Conservation (phyloP, 495 filamentous ascomycete genomes). For the Tricharina praecox region DNA sequence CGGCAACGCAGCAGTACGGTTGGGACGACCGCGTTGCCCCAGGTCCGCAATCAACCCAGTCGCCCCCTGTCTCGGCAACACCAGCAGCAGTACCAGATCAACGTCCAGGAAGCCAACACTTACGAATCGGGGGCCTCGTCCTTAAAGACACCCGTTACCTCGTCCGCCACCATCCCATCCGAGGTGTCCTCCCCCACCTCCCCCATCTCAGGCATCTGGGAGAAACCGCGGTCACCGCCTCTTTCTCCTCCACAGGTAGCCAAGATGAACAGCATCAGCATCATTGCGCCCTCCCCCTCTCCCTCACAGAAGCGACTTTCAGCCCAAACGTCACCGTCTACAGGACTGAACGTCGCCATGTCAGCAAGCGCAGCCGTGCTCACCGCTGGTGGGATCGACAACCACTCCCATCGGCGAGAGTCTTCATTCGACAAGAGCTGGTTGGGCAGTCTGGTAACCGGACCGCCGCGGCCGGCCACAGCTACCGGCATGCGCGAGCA, state of each 20-base stretch:
- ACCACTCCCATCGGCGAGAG: conserved; percentile 13
- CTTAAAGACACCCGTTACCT: conserved; percentile 20
- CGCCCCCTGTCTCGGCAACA: conserved; percentile 24
- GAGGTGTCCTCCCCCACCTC: conserved; percentile 19
- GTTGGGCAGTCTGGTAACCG: conserved; percentile 24
- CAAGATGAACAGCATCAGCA: conserved; percentile 16
- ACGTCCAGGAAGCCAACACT: conserved; percentile 23
- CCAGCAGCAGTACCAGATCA: conserved; percentile 20
- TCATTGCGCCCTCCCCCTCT: no score
- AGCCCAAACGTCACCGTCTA: conserved; percentile 15
- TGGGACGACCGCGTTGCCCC: conserved; percentile 39
- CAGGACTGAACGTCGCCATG: conserved; percentile 21
- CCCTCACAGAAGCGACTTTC: conserved; percentile 14
- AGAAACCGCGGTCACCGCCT: conserved; percentile 3
- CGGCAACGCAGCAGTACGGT: conserved; percentile 30
- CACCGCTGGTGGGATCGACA: conserved; percentile 15
- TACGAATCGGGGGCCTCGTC: conserved; percentile 10
- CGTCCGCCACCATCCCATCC: conserved; percentile 14
- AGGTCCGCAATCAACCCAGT: conserved; percentile 42
- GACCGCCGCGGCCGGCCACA: conserved; percentile 30
- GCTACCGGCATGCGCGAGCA: conserved; percentile 32
- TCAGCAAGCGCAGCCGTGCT: conserved; percentile 21
- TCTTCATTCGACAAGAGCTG: conserved; percentile 74
- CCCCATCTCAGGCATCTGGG: conserved; percentile 14
- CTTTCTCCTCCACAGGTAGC: conserved; percentile 19